These are phyloP conservation scores for Microbotryum silenes-acaulis DNA, from an alignment of 1,284 basidiomycete species.

Conservation along the genomic window DNA sequence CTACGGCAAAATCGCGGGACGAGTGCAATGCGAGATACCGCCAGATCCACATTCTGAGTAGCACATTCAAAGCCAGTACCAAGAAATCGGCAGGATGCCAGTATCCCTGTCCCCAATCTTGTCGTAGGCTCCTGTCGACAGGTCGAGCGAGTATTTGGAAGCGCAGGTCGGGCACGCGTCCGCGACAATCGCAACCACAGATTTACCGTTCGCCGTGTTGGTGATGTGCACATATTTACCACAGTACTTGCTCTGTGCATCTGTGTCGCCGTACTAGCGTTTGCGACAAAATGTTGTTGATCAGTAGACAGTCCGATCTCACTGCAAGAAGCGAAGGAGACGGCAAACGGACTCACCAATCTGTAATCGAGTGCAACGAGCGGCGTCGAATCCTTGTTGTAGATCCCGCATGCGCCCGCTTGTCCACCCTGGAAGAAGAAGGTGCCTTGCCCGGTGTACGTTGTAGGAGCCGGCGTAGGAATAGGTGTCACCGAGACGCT, in stretches of 20 bases:
- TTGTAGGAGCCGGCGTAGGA: no score
- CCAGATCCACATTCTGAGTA: no score
- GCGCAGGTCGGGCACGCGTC: conserved; percentile 80
- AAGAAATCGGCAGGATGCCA: conserved; percentile 49
- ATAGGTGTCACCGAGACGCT: no score
- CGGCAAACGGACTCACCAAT: no score
- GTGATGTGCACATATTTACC: conserved; percentile 57
- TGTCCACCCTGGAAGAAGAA: neutral
- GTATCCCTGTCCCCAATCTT: conserved; percentile 50
- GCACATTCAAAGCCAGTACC: neutral
- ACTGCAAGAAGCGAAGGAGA: no score
- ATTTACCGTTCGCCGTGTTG: conserved; percentile 45
- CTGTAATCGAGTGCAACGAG: neutral
- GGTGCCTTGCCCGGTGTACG: neutral
- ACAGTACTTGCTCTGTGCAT: conserved; percentile 53
- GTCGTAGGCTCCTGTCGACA: conserved; percentile 66
- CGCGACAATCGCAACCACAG: conserved; percentile 15
- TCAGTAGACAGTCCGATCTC: no score
- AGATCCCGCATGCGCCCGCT: conserved; percentile 7
- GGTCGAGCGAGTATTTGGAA: conserved; percentile 62
- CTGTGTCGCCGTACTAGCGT: conserved; percentile 49
- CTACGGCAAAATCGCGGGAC: no score
- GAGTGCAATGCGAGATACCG: no score
- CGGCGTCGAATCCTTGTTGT: conserved; percentile 33
- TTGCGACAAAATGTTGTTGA: neutral